Percentiles rank a stretch among this genome's conserved stretches.
Conservation (phyloP, 805 yeast species). For the Candida nitratophila region DNA sequence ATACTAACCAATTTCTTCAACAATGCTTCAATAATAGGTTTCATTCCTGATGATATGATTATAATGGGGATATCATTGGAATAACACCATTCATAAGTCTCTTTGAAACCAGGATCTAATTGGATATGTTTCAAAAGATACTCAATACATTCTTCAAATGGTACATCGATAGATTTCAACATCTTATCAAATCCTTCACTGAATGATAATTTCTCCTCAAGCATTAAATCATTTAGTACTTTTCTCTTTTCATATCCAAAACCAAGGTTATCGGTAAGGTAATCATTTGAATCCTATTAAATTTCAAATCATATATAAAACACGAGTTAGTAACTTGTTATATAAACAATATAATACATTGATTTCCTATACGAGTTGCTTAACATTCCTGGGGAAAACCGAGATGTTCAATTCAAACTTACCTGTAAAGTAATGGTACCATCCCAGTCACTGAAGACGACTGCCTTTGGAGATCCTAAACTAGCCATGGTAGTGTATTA, state of each 20-base stretch:
- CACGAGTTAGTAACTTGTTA: no score
- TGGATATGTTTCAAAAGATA: conserved; percentile 55
- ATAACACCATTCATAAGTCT: conserved; percentile 73
- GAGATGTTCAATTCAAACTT: conserved; percentile 1
- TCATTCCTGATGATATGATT: conserved; percentile 91
- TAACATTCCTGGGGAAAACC: no score
- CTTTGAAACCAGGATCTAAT: conserved; percentile 86
- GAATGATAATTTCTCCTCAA: conserved; percentile 60
- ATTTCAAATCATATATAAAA: no score
- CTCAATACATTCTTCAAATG: conserved; percentile 79
- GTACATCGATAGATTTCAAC: conserved; percentile 71
- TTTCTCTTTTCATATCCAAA: conserved; percentile 67
- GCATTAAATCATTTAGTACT: conserved; percentile 62
- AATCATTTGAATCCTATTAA: conserved; percentile 81
- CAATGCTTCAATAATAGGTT: conserved; percentile 78
- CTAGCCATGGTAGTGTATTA: not conserved
- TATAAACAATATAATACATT: no score
- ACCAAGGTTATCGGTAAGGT: conserved; percentile 81
- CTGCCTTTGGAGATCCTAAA: conserved; percentile 36
- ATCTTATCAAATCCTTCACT: conserved; percentile 79
- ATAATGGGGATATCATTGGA: conserved; percentile 70
- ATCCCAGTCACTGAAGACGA: conserved; percentile 95
- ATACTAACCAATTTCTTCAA: conserved; percentile 63
- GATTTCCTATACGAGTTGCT: not conserved
- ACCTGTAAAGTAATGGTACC: conserved; percentile 90